These are phyloP conservation scores for Penicillium malachiteum DNA, from an alignment of 495 filamentous ascomycete genomes.

Conservation along the genomic window DNA sequence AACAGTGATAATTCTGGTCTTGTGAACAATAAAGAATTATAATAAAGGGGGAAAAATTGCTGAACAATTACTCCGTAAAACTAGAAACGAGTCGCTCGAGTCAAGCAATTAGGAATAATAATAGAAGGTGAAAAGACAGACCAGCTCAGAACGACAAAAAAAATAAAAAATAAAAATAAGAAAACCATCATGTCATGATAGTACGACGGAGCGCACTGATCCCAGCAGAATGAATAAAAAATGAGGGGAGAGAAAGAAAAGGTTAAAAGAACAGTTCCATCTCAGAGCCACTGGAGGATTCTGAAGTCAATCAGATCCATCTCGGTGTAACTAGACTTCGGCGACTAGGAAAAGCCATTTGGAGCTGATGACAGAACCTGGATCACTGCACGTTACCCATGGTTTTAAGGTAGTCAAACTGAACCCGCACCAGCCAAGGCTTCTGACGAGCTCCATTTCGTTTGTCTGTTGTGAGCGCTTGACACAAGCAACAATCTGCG, in stretches of 20 bases:
- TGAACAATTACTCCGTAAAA: too few relatives aligned
- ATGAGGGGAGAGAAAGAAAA: neutral
- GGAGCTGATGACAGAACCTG: conserved; percentile 58
- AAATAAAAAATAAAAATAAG: conserved; percentile 1
- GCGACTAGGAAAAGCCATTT: conserved; percentile 84
- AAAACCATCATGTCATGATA: neutral
- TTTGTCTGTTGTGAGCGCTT: conserved; percentile 62
- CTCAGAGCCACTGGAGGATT: neutral
- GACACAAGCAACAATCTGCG: conserved; percentile 75
- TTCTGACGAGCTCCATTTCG: conserved; percentile 65
- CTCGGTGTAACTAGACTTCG: conserved; percentile 50
- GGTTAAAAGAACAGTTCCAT: neutral
- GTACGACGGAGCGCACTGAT: neutral
- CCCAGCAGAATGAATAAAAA: neutral
- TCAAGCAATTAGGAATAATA: too few relatives aligned
- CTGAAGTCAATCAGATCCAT: neutral
- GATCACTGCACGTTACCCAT: conserved; percentile 54
- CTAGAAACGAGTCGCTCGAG: too few relatives aligned
- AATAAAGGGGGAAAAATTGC: too few relatives aligned
- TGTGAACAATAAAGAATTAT: too few relatives aligned
- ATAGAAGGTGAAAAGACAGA: neutral
- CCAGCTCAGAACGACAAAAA: neutral
- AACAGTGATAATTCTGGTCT: too few relatives aligned
- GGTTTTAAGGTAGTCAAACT: conserved; percentile 72
- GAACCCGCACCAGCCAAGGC: conserved; percentile 92